phyloP scores from a whole-genome alignment of 148 eudicot genomes.

The Heliosperma pusillum region DNA sequence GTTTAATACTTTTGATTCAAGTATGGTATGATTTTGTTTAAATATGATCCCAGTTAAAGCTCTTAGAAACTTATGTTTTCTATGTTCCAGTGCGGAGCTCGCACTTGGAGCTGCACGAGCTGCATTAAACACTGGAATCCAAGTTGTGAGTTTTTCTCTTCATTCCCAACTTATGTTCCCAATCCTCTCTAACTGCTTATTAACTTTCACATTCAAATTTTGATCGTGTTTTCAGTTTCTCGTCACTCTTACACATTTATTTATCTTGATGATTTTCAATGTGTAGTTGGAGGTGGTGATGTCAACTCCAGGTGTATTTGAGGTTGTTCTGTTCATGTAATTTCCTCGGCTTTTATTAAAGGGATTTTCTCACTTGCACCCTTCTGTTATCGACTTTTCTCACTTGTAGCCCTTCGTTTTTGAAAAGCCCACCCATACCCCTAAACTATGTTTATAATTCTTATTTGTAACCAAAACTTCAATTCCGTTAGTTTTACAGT shows the following conservation, averaged over 20 bases:
- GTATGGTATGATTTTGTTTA: too few species aligned
- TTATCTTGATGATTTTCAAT: not conserved
- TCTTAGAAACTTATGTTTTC: too few species aligned
- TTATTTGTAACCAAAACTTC: too few species aligned
- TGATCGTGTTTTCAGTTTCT: not conserved
- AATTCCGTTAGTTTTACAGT: too few species aligned
- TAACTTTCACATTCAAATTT: slow-evolving; percentile 1
- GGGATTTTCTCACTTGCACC: too few species aligned
- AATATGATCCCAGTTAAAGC: too few species aligned
- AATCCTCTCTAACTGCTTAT: not conserved
- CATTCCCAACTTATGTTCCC: not conserved
- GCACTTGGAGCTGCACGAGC: slow-evolving; percentile 84
- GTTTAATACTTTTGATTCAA: too few species aligned
- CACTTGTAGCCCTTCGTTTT: too few species aligned
- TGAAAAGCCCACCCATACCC: too few species aligned
- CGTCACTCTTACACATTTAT: slow-evolving; percentile 15
- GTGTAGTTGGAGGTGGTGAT: slow-evolving; percentile 73
- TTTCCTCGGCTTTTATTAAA: not conserved
- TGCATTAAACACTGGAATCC: slow-evolving; percentile 63
- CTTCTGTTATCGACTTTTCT: too few species aligned
- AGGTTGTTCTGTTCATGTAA: slow-evolving; percentile 40
- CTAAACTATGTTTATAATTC: too few species aligned
- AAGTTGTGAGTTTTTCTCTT: slow-evolving; percentile 53
- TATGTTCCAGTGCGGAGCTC: slow-evolving; percentile 52
- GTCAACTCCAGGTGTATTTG: slow-evolving; percentile 79